Base-by-base conservation (phyloP, 2,329 filamentous ascomycete genomes). In the Penicillium psychrosexuale region DNA sequence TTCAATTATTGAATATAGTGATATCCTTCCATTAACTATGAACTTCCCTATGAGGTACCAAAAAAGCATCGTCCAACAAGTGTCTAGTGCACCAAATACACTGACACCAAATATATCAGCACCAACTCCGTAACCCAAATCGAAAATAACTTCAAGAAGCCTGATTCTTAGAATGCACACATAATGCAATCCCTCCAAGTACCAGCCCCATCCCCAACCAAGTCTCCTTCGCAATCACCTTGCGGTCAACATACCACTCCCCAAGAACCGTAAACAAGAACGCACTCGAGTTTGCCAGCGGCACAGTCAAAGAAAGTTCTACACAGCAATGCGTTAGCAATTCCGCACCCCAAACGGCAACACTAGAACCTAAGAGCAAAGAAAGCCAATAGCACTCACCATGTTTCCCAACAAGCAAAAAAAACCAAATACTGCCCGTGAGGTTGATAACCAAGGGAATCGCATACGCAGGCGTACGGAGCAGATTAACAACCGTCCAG, bases 341-440 rank as follows among this genome's bases (percentile, higher is more conserved):
- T 12, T 5, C 4, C 19, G 12, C 15, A 5, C 8, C 4, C 8
- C n/a, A 24, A 30, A 30, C 33, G 1, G 5, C 3, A 24, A 24
- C 22, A 8, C 17, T 15, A 24, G 38, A 8, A 33, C 3, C 53
- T 5, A 22, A 33, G 22, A 31, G 13, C 7, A 8, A 42, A 22
- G 6, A 15, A 40, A 2, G 2, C 9, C 37, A 31, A 61, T 27
- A 28, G 24, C 56, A 82, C 88, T 65, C 75, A 95, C 91, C 91
- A 66, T 92, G 92, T 72, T 94, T 85, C 7, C 93, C 93, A 75
- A 97, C 93, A 61, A 97, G 78, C 63, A 97, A 75, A 66, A 97
- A 97, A 75, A 97, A 97, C 93, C 93, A 97, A 52, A 97, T 82
- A 69, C 91, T 96, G 30, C 93, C 93, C 3, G 93, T 96, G 50